These are phyloP conservation scores for Nicotiana knightiana DNA, from an alignment of 257 asterid species.

Conservation along the genomic window DNA sequence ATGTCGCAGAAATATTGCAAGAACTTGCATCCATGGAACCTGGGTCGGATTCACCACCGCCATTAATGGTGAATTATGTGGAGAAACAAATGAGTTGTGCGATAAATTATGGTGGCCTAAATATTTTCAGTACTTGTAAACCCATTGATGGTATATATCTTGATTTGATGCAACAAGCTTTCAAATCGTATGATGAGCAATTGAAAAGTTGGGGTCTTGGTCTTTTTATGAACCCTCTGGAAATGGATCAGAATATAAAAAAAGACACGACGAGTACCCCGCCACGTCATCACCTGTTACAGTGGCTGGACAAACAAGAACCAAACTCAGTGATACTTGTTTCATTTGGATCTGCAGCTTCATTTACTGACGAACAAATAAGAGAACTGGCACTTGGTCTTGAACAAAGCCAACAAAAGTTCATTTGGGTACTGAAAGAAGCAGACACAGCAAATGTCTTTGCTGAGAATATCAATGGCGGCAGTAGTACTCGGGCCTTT, in stretches of 20 bases:
- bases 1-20: no score
- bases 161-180: slow-evolving; percentile 22
- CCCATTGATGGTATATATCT: slow-evolving; percentile 31
- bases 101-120: slow-evolving; percentile 26
- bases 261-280: no score
- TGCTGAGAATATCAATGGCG: slow-evolving; percentile 13
- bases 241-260: background rate
- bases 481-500: background rate
- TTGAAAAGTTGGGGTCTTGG: no score
- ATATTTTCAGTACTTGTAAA: slow-evolving; percentile 20
- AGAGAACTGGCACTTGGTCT: slow-evolving; percentile 28
- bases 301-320: slow-evolving; percentile 35
- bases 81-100: background rate
- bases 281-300: slow-evolving; percentile 14
- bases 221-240: background rate
- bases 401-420: slow-evolving; percentile 26
- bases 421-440: slow-evolving; percentile 43
- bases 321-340: background rate
- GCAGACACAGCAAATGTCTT: slow-evolving; percentile 36
- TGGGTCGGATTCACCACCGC: no score
- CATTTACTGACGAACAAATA: no score
- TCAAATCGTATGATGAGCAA: no score
- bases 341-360: no score
- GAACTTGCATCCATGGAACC: no score
- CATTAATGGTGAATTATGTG: background rate